Evolutionary conservation across 257 asterid genomes (phyloP).

Genomic region (Phtheirospermum japonicum): DNA sequence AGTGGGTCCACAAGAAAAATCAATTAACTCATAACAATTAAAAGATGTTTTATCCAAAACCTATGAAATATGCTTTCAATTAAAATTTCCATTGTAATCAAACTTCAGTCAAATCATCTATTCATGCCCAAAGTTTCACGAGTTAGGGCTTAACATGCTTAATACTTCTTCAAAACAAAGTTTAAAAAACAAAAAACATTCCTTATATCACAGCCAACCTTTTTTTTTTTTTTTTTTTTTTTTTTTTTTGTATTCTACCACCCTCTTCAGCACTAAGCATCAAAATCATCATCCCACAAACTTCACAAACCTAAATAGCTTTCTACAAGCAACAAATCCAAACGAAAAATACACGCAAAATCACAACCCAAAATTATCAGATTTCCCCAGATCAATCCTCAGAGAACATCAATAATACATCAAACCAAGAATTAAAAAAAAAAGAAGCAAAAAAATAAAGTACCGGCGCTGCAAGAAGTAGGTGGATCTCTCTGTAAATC

Average conservation of each 20-base stretch:
- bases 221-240: too few species aligned
- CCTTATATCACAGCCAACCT: background rate
- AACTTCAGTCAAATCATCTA: background rate
- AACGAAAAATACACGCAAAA: background rate
- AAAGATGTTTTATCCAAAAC: background rate
- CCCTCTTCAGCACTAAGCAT: background rate
- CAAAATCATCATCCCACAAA: background rate
- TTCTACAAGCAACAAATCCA: background rate
- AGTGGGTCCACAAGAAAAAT: background rate
- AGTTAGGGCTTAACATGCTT: background rate
- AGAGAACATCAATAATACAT: background rate
- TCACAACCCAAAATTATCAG: conserved; percentile 4
- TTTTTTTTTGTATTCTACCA: background rate
- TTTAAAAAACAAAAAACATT: too few species aligned
- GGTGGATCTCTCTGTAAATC: conserved; percentile 80
- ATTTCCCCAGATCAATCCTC: conserved; percentile 14
- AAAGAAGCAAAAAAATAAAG: background rate
- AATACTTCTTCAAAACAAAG: background rate
- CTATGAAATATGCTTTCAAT: background rate
- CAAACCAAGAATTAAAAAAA: background rate
- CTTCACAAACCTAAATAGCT: background rate
- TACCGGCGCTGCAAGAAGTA: conserved; percentile 75
- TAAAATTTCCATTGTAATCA: background rate
- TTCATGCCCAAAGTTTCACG: background rate
- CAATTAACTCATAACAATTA: background rate